Conservation (phyloP, 495 filamentous ascomycete genomes). For the Talaromyces liani region DNA sequence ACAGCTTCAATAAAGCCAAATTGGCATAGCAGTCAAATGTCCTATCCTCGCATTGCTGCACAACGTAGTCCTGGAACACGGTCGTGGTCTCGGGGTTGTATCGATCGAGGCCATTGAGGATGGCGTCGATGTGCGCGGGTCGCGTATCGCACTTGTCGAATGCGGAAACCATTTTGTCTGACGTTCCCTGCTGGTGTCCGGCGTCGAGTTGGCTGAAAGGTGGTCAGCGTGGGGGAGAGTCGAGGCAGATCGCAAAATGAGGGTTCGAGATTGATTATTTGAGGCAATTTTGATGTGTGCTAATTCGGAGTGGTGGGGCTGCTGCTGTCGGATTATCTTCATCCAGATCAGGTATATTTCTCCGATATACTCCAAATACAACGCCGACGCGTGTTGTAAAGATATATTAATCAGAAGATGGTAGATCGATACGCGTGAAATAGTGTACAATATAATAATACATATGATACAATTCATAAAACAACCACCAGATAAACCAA, state of each 20-base stretch:
- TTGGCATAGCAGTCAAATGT: constrained; percentile 96
- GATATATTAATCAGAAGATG: too few species aligned
- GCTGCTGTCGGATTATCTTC: not conserved
- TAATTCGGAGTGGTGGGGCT: not conserved
- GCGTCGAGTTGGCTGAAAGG: not conserved
- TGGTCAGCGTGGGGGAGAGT: not conserved
- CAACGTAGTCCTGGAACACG: constrained; percentile 91
- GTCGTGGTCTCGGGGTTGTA: constrained; percentile 97
- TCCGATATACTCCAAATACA: not conserved
- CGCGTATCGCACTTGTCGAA: constrained; percentile 55
- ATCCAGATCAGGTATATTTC: constrained; percentile 1
- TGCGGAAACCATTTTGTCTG: constrained; percentile 34
- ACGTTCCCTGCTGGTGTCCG: not conserved
- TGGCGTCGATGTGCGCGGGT: constrained; percentile 82
- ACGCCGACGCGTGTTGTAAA: too few species aligned
- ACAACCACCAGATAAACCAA: too few species aligned
- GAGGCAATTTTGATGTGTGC: constrained; percentile 1
- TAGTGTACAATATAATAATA: constrained; percentile 9
- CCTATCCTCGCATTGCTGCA: constrained; percentile 88
- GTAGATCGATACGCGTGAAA: not conserved
- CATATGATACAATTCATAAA: constrained; percentile 4
- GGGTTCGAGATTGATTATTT: not conserved
- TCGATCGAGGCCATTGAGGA: constrained; percentile 88
- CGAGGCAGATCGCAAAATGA: not conserved
- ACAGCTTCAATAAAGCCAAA: constrained; percentile 94